Evolutionary conservation across 345 rosid genomes (phyloP), one percentile per base, ranked within the genome.

Genomic region (Citrus mangshanensis): DNA sequence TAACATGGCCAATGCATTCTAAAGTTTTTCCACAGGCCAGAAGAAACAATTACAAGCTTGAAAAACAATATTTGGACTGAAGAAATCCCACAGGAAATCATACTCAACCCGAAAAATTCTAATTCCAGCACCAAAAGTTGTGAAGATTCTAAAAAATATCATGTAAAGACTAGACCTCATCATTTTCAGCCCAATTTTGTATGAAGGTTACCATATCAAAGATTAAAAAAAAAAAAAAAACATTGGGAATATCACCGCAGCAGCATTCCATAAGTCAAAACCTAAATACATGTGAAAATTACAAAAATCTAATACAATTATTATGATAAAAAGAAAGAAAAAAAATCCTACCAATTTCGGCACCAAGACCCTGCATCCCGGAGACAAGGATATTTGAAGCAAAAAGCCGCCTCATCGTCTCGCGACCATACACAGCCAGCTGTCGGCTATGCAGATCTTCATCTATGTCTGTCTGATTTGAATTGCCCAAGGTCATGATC

Each of bases 341-440:
- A 28, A 18, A 28, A 6, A 68, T 4, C 79, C 32, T 90, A 95
- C 98, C 99, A 62, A 97, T 94, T 89, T 97, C 99, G 3, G 90
- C 98, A 25, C 99, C 99, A 8, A 97, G 95, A 37, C 98, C 99
- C 74, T 89, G 97, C 86, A 94, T 83, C 87, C 99, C 99, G 0
- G 99, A 94, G 71, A 97, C 83, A 51, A 97, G 97, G 56, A 97
- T 87, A 65, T 88, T 89, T 0, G 99, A 97, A 5, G 97, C 99
- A 66, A 97, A 97, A 80, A 97, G 97, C 63, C 97, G 90, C 38
- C 93, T 89, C 98, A 97, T 97, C 4, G 99, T 94, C 86, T 97
- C 99, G 2, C 99, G 97, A 40, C 99, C 99, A 46, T 96, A 96
- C 37, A 96, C 99, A 1, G 99, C 99, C 24, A 97, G 99, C 93